These are phyloP conservation scores for Crucibulum parvulum DNA, from an alignment of 1,284 basidiomycete species.

Conservation along the genomic window DNA sequence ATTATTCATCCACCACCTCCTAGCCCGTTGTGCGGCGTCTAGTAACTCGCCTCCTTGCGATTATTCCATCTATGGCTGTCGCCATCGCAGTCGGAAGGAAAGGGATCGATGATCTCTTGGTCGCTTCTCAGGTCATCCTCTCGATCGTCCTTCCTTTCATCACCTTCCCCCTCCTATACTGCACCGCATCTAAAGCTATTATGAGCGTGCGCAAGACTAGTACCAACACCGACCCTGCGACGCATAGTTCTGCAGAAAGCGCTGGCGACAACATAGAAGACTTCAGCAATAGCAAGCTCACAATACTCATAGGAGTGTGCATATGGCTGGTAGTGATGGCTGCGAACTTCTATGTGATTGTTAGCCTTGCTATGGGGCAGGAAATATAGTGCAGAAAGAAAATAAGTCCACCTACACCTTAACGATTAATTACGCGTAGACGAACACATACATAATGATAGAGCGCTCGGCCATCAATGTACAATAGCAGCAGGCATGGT, in stretches of 20 bases:
- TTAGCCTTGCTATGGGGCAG: conserved; percentile 44
- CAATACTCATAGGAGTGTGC: conserved; percentile 59
- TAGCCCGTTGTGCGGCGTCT: conserved; percentile 85
- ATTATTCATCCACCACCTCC: conserved; percentile 1
- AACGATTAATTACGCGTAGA: not conserved
- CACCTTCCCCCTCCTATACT: conserved; percentile 79
- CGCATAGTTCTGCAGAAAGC: conserved; percentile 7
- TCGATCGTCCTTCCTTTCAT: conserved; percentile 91
- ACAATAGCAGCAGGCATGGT: no score
- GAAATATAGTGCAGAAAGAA: not conserved
- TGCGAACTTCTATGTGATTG: conserved; percentile 75
- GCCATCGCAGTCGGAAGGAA: conserved; percentile 76
- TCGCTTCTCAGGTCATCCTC: conserved; percentile 89
- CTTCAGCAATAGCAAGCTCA: conserved; percentile 67
- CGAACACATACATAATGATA: no score
- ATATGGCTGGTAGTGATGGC: conserved; percentile 70
- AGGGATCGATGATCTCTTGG: conserved; percentile 85
- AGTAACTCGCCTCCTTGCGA: conserved; percentile 83
- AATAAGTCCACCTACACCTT: not conserved
- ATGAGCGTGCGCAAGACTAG: conserved; percentile 57
- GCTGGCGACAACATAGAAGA: conserved; percentile 51
- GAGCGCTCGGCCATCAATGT: no score
- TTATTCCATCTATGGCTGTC: conserved; percentile 88
- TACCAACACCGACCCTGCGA: not conserved
- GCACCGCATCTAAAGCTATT: conserved; percentile 73